These are phyloP conservation scores for Pythium chondricola DNA, from an alignment of 352 stramenopile species.

Conservation along the genomic window DNA sequence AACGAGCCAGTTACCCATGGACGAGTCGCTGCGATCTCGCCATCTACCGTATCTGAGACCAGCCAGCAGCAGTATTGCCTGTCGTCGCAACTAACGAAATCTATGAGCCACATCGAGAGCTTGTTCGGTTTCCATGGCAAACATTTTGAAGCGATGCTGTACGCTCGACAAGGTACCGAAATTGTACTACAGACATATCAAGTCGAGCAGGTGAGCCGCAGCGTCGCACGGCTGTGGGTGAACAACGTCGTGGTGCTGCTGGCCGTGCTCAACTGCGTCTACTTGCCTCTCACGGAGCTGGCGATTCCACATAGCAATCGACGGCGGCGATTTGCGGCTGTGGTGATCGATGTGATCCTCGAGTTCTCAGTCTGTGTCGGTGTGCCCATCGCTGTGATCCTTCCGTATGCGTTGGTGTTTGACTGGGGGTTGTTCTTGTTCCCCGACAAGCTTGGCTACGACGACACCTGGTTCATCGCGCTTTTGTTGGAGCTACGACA, in stretches of 20 bases:
- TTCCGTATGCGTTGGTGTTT: slow-evolving; percentile 1
- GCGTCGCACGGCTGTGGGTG: slow-evolving; percentile 1
- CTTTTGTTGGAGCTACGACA: no score
- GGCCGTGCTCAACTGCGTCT: slow-evolving; percentile 14
- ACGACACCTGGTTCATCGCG: no score
- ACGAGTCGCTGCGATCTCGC: background rate
- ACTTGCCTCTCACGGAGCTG: background rate
- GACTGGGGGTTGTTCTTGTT: background rate
- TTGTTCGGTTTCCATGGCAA: slow-evolving; percentile 4
- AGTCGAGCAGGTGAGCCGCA: slow-evolving; percentile 10
- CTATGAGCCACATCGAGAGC: no score
- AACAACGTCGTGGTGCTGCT: slow-evolving; percentile 5
- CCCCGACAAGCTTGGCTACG: background rate
- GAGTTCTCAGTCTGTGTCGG: slow-evolving; percentile 6
- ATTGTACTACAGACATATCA: slow-evolving; percentile 16
- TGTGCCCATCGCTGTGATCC: slow-evolving; percentile 5
- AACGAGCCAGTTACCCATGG: background rate
- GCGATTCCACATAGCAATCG: background rate
- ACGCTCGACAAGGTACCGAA: slow-evolving; percentile 2
- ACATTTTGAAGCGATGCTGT: slow-evolving; percentile 6
- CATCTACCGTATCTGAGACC: no score
- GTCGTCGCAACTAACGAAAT: no score
- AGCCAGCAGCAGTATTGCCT: no score
- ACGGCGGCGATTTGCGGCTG: background rate
- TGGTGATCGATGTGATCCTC: slow-evolving; percentile 3